phyloP scores from a whole-genome alignment of 108 stramenopile species.

The Craspedostauros australis region DNA sequence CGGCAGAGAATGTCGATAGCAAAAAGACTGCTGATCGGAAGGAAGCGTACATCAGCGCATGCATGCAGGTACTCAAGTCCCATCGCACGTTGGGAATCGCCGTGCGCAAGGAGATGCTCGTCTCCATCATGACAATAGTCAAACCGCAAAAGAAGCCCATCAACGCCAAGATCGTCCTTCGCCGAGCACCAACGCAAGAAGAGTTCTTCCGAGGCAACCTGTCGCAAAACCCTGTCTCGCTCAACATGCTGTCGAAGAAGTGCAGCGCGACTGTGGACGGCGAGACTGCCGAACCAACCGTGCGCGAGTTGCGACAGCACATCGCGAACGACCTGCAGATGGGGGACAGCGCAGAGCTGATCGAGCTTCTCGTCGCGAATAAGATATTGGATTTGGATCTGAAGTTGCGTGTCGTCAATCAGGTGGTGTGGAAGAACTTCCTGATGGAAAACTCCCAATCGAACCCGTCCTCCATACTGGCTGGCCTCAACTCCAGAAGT shows the following conservation, averaged over 20 bases:
- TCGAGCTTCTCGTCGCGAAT: slow-evolving; percentile 77
- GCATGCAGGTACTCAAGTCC: slow-evolving; percentile 3
- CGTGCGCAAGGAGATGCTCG: slow-evolving; percentile 25
- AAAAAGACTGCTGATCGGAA: slow-evolving; percentile 17
- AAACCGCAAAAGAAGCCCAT: slow-evolving; percentile 75
- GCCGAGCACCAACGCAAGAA: slow-evolving; percentile 81
- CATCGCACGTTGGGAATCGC: neutral
- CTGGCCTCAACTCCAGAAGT: slow-evolving; percentile 28
- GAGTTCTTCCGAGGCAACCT: slow-evolving; percentile 80
- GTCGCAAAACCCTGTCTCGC: slow-evolving; percentile 61
- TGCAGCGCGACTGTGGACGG: slow-evolving; percentile 14
- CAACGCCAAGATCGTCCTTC: slow-evolving; percentile 71
- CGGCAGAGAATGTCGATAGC: neutral
- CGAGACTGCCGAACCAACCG: slow-evolving; percentile 52
- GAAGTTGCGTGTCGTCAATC: slow-evolving; percentile 67
- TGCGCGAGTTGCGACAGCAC: slow-evolving; percentile 62
- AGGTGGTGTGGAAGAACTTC: slow-evolving; percentile 68
- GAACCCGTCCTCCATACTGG: slow-evolving; percentile 1
- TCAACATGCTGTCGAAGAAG: slow-evolving; percentile 31
- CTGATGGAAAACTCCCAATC: slow-evolving; percentile 30
- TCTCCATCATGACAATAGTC: slow-evolving; percentile 54
- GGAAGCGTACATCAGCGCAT: neutral
- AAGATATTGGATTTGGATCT: slow-evolving; percentile 73
- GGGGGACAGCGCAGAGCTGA: slow-evolving; percentile 69
- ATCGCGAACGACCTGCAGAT: slow-evolving; percentile 83